Evolutionary conservation across 2,329 filamentous ascomycete species (phyloP).

Genomic region (Ceratocystis diversiconidia): DNA sequence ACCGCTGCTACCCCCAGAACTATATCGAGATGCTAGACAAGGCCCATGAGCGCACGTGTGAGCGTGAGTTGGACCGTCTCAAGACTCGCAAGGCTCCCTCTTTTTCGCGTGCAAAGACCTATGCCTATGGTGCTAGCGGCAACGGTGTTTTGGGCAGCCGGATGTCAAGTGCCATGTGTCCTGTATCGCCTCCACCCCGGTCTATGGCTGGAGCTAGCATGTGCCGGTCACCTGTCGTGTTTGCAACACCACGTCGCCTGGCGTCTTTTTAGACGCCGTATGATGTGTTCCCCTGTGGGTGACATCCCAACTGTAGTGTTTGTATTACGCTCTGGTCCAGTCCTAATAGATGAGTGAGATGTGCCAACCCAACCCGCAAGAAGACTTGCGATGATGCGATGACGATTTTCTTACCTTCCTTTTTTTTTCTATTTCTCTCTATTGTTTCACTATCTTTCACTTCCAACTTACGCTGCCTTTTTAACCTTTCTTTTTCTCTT

Average conservation of each 20-base stretch:
- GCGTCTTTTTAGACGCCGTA: constrained; percentile 9
- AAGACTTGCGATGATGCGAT: constrained; percentile 10
- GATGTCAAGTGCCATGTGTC: constrained; percentile 1
- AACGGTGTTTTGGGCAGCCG: neutral
- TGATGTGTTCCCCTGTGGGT: constrained; percentile 11
- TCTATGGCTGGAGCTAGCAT: constrained; percentile 2
- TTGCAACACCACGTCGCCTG: constrained; percentile 12
- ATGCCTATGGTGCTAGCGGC: constrained; percentile 59
- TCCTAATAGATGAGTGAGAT: neutral
- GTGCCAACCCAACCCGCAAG: constrained; percentile 5
- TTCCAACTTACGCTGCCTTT: constrained; percentile 16
- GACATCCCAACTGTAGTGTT: constrained; percentile 3
- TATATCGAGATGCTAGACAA: constrained; percentile 95
- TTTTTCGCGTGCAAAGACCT: constrained; percentile 77
- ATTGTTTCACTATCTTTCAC: constrained; percentile 6
- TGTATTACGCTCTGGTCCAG: neutral
- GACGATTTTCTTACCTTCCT: constrained; percentile 6
- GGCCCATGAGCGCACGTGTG: constrained; percentile 82
- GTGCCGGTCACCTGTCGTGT: constrained; percentile 14
- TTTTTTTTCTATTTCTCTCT: neutral
- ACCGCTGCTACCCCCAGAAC: constrained; percentile 80
- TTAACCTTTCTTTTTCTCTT: constrained; percentile 5
- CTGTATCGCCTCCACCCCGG: constrained; percentile 9
- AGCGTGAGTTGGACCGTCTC: constrained; percentile 85
- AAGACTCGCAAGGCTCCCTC: constrained; percentile 62